Evolutionary conservation across 192 early-diverging fungal species (phyloP).

Genomic region (Coemansia sp.): DNA sequence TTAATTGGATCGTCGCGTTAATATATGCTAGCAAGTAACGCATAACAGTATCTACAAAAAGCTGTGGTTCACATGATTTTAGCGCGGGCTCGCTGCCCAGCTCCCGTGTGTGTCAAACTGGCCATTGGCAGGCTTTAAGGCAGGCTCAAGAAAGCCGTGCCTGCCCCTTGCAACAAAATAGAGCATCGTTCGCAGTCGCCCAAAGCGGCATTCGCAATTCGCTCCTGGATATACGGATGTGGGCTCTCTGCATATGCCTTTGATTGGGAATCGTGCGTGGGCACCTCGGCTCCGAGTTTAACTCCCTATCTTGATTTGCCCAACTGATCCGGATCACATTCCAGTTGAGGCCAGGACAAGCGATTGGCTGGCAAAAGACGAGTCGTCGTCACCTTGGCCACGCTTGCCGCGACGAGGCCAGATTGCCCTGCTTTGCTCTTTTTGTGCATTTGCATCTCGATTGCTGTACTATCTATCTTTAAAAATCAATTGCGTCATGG

Average conservation of each 20-base stretch:
- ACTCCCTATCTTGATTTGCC: no score
- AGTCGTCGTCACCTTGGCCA: no score
- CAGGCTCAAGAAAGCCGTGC: background rate
- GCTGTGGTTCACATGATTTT: background rate
- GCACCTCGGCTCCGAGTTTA: no score
- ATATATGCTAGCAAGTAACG: background rate
- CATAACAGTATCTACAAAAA: background rate
- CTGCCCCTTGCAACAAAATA: background rate
- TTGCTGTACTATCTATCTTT: background rate
- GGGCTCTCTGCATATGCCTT: background rate
- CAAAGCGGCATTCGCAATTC: background rate
- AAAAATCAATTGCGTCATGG: conserved; percentile 12
- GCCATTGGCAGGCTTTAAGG: background rate
- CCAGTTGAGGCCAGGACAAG: no score
- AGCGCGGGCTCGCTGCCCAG: background rate
- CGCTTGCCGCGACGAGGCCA: no score
- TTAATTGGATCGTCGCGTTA: background rate
- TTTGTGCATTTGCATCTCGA: background rate
- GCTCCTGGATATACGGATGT: background rate
- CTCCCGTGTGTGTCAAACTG: background rate
- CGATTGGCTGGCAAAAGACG: no score
- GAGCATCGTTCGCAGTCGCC: background rate
- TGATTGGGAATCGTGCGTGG: no score
- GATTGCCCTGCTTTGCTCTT: background rate
- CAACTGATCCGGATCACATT: no score